Evolutionary conservation across 257 asterid genomes (phyloP).

Genomic region (Primulina eburnea): DNA sequence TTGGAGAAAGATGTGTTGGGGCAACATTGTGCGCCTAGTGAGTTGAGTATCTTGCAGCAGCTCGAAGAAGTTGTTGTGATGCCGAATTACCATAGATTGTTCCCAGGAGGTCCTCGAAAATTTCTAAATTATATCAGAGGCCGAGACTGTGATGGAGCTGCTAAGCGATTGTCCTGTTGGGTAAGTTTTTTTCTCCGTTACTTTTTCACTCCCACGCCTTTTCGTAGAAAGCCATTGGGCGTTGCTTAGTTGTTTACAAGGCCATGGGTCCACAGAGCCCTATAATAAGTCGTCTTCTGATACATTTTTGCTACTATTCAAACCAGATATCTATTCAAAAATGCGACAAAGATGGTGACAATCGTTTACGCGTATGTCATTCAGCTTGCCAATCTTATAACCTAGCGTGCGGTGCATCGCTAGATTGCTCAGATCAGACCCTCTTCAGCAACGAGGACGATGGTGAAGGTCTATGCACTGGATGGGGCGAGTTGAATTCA

Average conservation of each 20-base stretch:
- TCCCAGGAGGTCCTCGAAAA: constrained; percentile 95
- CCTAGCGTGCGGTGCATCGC: constrained; percentile 93
- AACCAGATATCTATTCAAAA: constrained; percentile 91
- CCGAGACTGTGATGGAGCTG: constrained; percentile 91
- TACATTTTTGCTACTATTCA: not conserved
- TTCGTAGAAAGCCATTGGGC: not conserved
- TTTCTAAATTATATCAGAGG: constrained; percentile 83
- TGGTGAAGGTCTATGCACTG: constrained; percentile 93
- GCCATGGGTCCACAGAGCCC: not conserved
- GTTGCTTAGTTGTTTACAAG: too few species aligned
- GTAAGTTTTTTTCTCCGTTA: constrained; percentile 43
- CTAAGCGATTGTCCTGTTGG: constrained; percentile 98
- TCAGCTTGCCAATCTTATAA: constrained; percentile 94
- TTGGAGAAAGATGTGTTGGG: constrained; percentile 62
- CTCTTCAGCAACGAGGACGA: constrained; percentile 82
- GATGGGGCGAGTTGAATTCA: constrained; percentile 85
- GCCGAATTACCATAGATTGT: constrained; percentile 95
- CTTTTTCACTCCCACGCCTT: not conserved
- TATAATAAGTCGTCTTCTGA: not conserved
- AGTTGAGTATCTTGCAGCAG: constrained; percentile 83
- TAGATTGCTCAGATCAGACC: constrained; percentile 96
- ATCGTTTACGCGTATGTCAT: constrained; percentile 91
- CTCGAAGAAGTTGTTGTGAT: constrained; percentile 96
- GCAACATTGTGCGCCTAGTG: constrained; percentile 96
- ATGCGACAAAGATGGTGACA: constrained; percentile 87